Evolutionary conservation across 495 filamentous ascomycete species (phyloP), one percentile per base, ranked within the genome.

Genomic region (Tetracladium marchalianum): DNA sequence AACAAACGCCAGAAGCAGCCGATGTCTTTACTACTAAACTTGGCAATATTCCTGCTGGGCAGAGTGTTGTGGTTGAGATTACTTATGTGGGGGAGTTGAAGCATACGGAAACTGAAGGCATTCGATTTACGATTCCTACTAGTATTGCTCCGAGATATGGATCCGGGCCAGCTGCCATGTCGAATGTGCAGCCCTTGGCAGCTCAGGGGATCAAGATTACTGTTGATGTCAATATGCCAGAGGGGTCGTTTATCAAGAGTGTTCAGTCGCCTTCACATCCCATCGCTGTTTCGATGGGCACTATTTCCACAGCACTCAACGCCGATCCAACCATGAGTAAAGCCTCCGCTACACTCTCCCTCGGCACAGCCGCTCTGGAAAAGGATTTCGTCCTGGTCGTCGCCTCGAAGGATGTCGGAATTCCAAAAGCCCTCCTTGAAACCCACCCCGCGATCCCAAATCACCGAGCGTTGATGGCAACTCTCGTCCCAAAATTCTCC

Each of bases 41-140:
- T 1, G 80, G 78, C 19, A 85, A 84, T 51, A 68, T 85, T 24
- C 76, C 76, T 0, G 67, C 73, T 1, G 66, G 67, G 1, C 63
- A 62, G 8, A 68, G 57, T 12, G 66, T 84, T 9, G 43, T 70
- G 9, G 70, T 85, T 11, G 69, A 75, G 24, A 74, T 85, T 47
- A 75, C 70, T 3, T 84, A 84, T 53, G 58, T 83, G 1, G 76
- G 77, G 11, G 81, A 87, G 54, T 62, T 87, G 49, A 82, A 82
- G 57, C 72, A 82, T 52, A 78, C 84, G 55, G 76, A 77, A 41
- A 63, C 67, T 1, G 73, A 85, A 57, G 78, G 80, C 11, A 70
- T 76, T 37, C 70, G 78, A 10, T 81, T 81, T 53, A 84, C 74
- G 15, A 66, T 85, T 15, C 82, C 82, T 1, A 78, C 76, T 0